Base-by-base conservation (phyloP, 768 basidiomycete species). In the Mycena amicta region DNA sequence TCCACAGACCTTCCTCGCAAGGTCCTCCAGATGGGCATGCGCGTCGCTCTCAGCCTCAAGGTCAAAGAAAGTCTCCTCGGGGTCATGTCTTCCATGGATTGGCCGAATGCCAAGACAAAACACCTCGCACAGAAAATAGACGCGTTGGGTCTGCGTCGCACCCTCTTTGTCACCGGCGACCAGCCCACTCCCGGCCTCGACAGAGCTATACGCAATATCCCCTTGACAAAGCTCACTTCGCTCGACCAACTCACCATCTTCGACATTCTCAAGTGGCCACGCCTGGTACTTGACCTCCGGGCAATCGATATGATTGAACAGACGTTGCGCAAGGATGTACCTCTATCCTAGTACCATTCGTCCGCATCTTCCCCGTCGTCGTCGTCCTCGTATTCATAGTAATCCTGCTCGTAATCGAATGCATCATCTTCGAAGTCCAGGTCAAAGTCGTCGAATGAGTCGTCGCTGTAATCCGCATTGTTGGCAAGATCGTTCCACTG, bases 1-100 rank as follows among this genome's bases (percentile, higher is more conserved):
- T 86, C 90, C 66, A 94, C 93, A 20, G 89, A 92, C 62, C 82
- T 99, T 33, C 91, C 92, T n/a, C 83, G 92, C 62, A 98, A 98
- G 74, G 90, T 97, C 64, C 82, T 93, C 40, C 80, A 92, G 66
- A 90, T 98, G 86, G 96, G 95, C 11, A 88, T 98, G 85, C 84
- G 92, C 22, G 89, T 95, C 51, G 95, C 93, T 2, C 73, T 98
- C 45, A 93, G 92, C 63, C 81, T 85, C 41, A 93, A 94, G 72
- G 77, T 96, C 68, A 82, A 83, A 66, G 89, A 93, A 60, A 82
- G 83, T 40, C 74, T 82, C 41, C 76, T 99, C 15, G 87, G 90
- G 49, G 80, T 98, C 53, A 89, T 96, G 66, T 80, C 83, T 56
- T 81, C 79, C 61, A 73, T 92, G 62, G 82, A 82, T 51, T 91